Evolutionary conservation across 164 flowering plant species (phyloP).

Genomic region (Chloranthus sessilifolius): DNA sequence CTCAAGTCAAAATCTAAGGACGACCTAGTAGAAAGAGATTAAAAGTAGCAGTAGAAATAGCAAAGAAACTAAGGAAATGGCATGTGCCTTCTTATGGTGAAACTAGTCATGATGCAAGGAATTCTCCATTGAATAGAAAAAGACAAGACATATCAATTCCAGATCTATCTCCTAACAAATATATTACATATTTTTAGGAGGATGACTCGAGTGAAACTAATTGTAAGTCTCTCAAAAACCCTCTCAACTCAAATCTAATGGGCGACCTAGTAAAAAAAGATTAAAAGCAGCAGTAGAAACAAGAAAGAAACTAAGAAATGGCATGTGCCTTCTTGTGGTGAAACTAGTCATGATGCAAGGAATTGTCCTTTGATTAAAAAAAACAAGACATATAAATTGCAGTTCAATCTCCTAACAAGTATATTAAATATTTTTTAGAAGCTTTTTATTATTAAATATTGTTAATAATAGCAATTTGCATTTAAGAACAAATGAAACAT

Average conservation of each 20-base stretch:
- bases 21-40: too few relatives aligned
- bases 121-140: not conserved
- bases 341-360: not conserved
- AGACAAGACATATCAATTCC: too few relatives aligned
- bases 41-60: not conserved
- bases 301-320: not conserved
- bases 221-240: not conserved
- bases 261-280: too few relatives aligned
- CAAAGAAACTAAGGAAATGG: not conserved
- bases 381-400: too few relatives aligned
- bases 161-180: too few relatives aligned
- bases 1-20: not conserved
- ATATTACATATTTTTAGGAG: too few relatives aligned
- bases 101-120: not conserved
- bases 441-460: too few relatives aligned
- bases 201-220: not conserved
- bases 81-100: not conserved
- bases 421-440: too few relatives aligned
- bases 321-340: not conserved
- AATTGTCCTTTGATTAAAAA: not conserved
- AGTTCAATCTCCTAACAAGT: too few relatives aligned
- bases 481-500: too few relatives aligned
- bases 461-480: too few relatives aligned
- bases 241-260: not conserved
- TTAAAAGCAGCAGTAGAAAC: too few relatives aligned